Evolutionary conservation across 2,329 filamentous ascomycete species (phyloP).

Genomic region (Alternaria longipes): DNA sequence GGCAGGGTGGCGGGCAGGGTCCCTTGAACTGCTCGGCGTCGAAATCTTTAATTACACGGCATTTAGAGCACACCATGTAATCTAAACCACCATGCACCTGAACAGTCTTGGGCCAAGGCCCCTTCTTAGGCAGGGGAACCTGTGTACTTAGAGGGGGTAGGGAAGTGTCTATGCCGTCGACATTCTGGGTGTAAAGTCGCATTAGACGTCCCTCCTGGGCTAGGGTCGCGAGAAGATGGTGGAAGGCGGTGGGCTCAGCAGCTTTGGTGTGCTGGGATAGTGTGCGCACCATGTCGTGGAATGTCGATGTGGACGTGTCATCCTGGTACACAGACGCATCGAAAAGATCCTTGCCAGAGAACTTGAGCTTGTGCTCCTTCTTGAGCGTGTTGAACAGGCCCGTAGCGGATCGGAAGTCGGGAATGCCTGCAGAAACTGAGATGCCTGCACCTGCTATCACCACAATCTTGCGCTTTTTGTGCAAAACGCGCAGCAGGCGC

Average conservation of each 20-base stretch:
- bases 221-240: slow-evolving; percentile 91
- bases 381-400: slow-evolving; percentile 89
- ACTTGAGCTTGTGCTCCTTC: slow-evolving; percentile 87
- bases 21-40: slow-evolving; percentile 83
- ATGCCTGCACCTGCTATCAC: slow-evolving; percentile 97
- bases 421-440: slow-evolving; percentile 94
- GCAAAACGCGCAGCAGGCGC: slow-evolving; percentile 76
- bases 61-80: slow-evolving; percentile 98
- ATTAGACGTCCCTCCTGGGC: too few relatives aligned
- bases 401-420: slow-evolving; percentile 91
- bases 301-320: slow-evolving; percentile 84
- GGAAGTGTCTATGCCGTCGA: slow-evolving; percentile 91
- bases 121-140: slow-evolving; percentile 83
- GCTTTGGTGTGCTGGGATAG: slow-evolving; percentile 80
- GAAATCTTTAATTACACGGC: slow-evolving; percentile 78
- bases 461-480: slow-evolving; percentile 94
- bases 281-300: slow-evolving; percentile 95
- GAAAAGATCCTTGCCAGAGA: slow-evolving; percentile 94
- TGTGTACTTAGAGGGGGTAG: slow-evolving; percentile 81
- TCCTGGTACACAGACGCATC: slow-evolving; percentile 98
- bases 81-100: slow-evolving; percentile 93
- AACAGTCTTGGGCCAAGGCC: slow-evolving; percentile 91
- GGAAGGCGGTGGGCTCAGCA: slow-evolving; percentile 86
- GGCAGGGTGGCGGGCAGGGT: slow-evolving; percentile 82
- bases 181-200: slow-evolving; percentile 95